These are phyloP conservation scores for Colletotrichum cuscutae DNA, from an alignment of 2,329 filamentous ascomycete genomes.

Conservation along the genomic window DNA sequence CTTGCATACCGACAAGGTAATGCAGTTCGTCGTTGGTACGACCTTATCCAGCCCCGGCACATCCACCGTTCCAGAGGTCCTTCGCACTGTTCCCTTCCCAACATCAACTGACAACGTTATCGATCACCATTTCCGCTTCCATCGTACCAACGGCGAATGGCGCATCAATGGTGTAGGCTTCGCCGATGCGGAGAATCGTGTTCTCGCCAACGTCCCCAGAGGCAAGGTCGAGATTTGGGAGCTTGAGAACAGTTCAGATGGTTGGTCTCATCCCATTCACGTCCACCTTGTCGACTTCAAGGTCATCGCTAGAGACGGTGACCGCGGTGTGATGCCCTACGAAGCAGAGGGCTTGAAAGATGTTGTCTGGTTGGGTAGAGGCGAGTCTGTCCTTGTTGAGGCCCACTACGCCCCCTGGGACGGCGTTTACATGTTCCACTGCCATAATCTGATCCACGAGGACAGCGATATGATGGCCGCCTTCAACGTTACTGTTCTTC, in stretches of 20 bases:
- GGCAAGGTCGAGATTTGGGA: slow-evolving; percentile 61
- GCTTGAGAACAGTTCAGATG: slow-evolving; percentile 59
- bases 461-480: slow-evolving; percentile 58
- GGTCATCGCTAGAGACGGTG: slow-evolving; percentile 57
- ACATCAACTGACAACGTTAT: slow-evolving; percentile 43
- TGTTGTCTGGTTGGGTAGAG: slow-evolving; percentile 62
- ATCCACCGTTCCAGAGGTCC: slow-evolving; percentile 44
- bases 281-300: slow-evolving; percentile 69
- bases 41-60: slow-evolving; percentile 46
- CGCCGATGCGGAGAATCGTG: slow-evolving; percentile 54
- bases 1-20: slow-evolving; percentile 60
- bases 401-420: slow-evolving; percentile 17
- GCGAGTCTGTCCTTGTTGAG: slow-evolving; percentile 56
- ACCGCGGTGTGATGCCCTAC: slow-evolving; percentile 58
- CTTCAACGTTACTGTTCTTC: slow-evolving; percentile 54
- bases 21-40: slow-evolving; percentile 60
- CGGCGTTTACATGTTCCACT: slow-evolving; percentile 12
- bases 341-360: slow-evolving; percentile 67
- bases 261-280: slow-evolving; percentile 65
- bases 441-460: slow-evolving; percentile 55
- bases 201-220: slow-evolving; percentile 57
- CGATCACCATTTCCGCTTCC: slow-evolving; percentile 58
- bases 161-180: slow-evolving; percentile 61
- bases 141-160: slow-evolving; percentile 56
- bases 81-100: slow-evolving; percentile 52